A percentile compares a stretch with the other conserved stretches of the same genome.
Conservation (phyloP, 768 basidiomycete species). For the Vararia minispora region DNA sequence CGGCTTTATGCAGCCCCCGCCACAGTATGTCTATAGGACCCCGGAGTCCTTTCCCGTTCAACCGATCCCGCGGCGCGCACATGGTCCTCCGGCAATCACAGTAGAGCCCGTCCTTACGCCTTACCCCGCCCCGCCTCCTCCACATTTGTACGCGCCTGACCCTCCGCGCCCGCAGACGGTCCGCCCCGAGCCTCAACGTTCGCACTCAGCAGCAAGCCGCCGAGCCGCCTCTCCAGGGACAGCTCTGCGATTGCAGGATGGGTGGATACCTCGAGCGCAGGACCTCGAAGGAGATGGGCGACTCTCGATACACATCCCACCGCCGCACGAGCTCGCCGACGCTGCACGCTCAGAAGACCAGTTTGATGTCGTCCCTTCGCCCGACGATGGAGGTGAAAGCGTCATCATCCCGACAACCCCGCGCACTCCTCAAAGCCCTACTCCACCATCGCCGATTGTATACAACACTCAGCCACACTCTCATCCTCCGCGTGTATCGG, state of each 20-base stretch:
- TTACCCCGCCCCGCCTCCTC: slow-evolving; percentile 4
- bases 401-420: slow-evolving; percentile 2
- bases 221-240: slow-evolving; percentile 4
- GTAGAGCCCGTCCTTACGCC: neutral
- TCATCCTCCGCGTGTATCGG: slow-evolving; percentile 1
- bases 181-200: slow-evolving; percentile 11
- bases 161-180: slow-evolving; percentile 10
- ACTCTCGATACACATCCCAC: slow-evolving; percentile 11
- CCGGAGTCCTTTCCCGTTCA: too few relatives aligned
- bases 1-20: too few relatives aligned
- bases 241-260: slow-evolving; percentile 6
- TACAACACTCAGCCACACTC: slow-evolving; percentile 5
- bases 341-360: slow-evolving; percentile 4
- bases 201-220: slow-evolving; percentile 11
- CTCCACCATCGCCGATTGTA: slow-evolving; percentile 4
- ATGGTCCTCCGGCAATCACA: too few relatives aligned
- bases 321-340: slow-evolving; percentile 10
- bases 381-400: slow-evolving; percentile 9
- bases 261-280: slow-evolving; percentile 12
- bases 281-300: slow-evolving; percentile 9
- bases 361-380: slow-evolving; percentile 7
- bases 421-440: slow-evolving; percentile 1
- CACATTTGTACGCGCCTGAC: slow-evolving; percentile 1
- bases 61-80: too few relatives aligned
- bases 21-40: too few relatives aligned